Base-by-base conservation (phyloP, 108 stramenopile species). In the Schizochytrium sp. region DNA sequence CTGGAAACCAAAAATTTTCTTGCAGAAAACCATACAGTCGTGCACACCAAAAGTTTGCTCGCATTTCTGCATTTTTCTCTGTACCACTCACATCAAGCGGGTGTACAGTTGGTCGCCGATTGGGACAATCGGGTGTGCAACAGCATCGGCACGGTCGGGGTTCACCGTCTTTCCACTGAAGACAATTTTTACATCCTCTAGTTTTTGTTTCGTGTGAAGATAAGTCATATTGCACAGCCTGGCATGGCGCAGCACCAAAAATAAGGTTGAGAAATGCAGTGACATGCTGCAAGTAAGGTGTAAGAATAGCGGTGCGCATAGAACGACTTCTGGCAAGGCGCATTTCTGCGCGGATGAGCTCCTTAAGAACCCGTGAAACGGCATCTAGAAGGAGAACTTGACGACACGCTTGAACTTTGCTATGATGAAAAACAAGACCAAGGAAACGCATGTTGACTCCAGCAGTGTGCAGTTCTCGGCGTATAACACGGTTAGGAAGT, bases 361-460 rank as follows among this genome's bases (percentile, higher is more conserved):
- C 76, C 28, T 83, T 83, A 0, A 83, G 5, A n/a, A 83, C 76
- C 5, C 76, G 47, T 5, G 76, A 47, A 13, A 50, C 76, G 53
- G 76, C 76, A 15, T 83, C 76, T n/a, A 5, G 47, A 47, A 83
- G 28, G 28, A 83, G 10, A 5, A 55, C 50, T 17, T 40, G 45
- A 13, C 55, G 49, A 5, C 47, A 10, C 28, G 76, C 76, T 0
- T 28, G 47, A 8, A 2, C 13, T 13, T 5, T 38, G 5, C 50
- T 53, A 5, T 50, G 76, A 10, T 40, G 50, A 28, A 83, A 55
- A 8, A 83, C 12, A 1, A 50, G 47, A 56, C 76, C 76, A n/a
- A 83, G 5, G 47, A 83, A 83, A 10, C 76, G 76, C 47, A 83
- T 7, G 40, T 83, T 83, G 76, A 83, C 76, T 8, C 76, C 76